Conservation (phyloP, 106 monocot genomes). For the Phalaenopsis aphrodite region DNA sequence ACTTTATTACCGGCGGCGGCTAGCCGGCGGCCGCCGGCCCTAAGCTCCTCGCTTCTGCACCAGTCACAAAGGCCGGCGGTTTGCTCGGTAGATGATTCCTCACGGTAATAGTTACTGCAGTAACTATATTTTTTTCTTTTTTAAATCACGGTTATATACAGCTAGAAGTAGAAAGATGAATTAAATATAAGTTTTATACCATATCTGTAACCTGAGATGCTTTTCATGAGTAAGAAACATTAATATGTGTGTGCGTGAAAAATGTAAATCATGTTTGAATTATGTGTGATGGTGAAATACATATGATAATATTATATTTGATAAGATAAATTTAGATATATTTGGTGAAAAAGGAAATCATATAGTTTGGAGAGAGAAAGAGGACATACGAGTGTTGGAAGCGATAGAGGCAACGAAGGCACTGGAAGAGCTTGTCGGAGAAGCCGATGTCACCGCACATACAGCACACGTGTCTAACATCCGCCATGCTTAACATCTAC, state of each 20-base stretch:
- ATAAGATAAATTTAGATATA: no score
- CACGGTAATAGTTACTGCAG: slow-evolving; percentile 47
- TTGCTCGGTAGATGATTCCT: not conserved
- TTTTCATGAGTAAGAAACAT: no score
- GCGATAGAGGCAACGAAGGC: slow-evolving; percentile 45
- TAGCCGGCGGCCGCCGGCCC: no score
- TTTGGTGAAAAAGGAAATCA: no score
- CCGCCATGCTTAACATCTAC: slow-evolving; percentile 23
- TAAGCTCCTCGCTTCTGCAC: slow-evolving; percentile 8
- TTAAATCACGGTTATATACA: no score
- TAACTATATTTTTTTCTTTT: slow-evolving; percentile 17
- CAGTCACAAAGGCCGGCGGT: slow-evolving; percentile 8
- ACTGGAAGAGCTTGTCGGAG: slow-evolving; percentile 58
- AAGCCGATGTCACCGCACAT: slow-evolving; percentile 76
- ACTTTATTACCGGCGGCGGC: not conserved
- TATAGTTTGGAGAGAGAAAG: no score
- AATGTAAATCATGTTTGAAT: not conserved
- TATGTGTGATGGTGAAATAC: no score
- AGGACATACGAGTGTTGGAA: slow-evolving; percentile 52
- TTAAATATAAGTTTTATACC: no score
- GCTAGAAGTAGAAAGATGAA: not conserved
- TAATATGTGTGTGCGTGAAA: not conserved
- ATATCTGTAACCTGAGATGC: no score
- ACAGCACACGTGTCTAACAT: slow-evolving; percentile 28
- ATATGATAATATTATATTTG: no score